Evolutionary conservation across 139 green algal genomes (phyloP), one percentile per base, ranked within the genome.

Genomic region (Zygnema cylindricum): DNA sequence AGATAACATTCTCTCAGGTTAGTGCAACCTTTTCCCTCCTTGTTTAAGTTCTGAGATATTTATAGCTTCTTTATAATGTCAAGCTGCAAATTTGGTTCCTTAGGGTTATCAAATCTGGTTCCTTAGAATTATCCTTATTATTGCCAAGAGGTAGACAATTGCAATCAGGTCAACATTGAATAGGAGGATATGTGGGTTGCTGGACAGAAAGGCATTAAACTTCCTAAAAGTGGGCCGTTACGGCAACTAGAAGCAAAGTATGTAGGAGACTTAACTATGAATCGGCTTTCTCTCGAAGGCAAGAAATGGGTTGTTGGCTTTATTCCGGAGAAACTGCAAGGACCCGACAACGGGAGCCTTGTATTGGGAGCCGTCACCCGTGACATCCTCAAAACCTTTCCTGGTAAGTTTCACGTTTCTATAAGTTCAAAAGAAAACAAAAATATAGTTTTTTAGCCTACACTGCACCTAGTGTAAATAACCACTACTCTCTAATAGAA

Each of bases 181-280:
- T n/a, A n/a, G n/a, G n/a, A 30, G 30, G 25, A 25, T 35, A 73
- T 79, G 71, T 41, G 36, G 36, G 11, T 41, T 79, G 36, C 16
- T 35, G 30, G 36, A 7, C 71, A 79, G 71, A 79, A 43, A 41
- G 71, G 71, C 71, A 43, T 79, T 11, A 16, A 79, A 25, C 36
- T 79, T 43, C 71, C 71, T 23, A 79, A 43, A 43, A 43, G 21
- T 7, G 71, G 71, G 16, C 7, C 71, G 3, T 16, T 79, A 23
- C 16, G 21, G 3, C 7, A 79, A 16, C 3, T 79, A 16, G 71
- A 79, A 54, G 32, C 36, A 33, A 84, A 84, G n/a, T 84, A 49
- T 38, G 32, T 54, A 38, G 76, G 76, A 43, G 76, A 84, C 76
- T 11, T 84, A 54, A 84, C 36, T 38, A 2, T 84, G 2, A 84